Percentiles rank a stretch among this genome's conserved stretches.
phyloP scores from a whole-genome alignment of 164 flowering plant species.

The Nelumbo lutea region DNA sequence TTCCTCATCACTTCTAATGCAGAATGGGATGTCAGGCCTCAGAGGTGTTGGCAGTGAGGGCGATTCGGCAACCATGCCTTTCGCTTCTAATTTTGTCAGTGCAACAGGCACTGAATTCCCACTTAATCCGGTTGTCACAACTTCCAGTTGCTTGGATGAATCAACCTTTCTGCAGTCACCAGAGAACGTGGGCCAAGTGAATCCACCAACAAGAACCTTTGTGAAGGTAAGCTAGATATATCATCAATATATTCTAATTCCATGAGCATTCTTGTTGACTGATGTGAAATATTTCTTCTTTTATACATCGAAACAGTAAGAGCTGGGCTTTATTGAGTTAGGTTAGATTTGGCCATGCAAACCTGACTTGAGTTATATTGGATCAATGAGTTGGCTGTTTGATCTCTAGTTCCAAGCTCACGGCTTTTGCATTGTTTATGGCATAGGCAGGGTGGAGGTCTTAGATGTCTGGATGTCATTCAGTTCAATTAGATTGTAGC shows the following conservation, averaged over 20 bases:
- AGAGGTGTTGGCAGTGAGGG: slow-evolving; percentile 38
- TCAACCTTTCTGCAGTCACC: slow-evolving; percentile 59
- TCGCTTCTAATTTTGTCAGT: slow-evolving; percentile 38
- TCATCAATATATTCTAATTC: not conserved
- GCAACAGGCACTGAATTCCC: slow-evolving; percentile 40
- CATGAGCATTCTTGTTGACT: not conserved
- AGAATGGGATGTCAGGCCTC: slow-evolving; percentile 48
- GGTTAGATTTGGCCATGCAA: too few species aligned
- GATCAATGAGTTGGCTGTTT: not conserved
- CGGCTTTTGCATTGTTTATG: not conserved
- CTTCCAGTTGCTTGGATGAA: slow-evolving; percentile 52
- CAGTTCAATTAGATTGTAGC: not conserved
- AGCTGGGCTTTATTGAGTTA: too few species aligned
- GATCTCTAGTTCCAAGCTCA: not conserved
- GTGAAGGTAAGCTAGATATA: slow-evolving; percentile 44
- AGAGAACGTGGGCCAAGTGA: slow-evolving; percentile 45
- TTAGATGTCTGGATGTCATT: not conserved
- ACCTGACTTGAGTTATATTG: not conserved
- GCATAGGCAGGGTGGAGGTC: not conserved
- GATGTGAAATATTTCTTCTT: not conserved
- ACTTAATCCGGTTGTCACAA: slow-evolving; percentile 40
- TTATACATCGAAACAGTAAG: not conserved
- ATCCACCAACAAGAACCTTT: slow-evolving; percentile 48
- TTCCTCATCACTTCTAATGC: slow-evolving; percentile 52
- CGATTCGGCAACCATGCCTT: slow-evolving; percentile 41